Base-by-base conservation (phyloP, 208 protist species). In the Acanthamoeba lenticulata region DNA sequence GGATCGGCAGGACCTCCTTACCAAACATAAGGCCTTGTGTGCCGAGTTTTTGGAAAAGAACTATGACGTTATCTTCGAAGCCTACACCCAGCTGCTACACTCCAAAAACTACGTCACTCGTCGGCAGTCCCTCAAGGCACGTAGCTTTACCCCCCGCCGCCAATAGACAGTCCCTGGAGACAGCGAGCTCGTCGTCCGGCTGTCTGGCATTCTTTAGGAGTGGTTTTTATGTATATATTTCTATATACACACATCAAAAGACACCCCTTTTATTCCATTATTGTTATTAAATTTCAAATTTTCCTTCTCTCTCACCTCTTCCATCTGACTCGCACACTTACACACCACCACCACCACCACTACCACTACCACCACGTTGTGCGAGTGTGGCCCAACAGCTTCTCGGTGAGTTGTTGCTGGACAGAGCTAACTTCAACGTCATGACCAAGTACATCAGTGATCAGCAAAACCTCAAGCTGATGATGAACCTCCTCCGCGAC, bases 401-500 rank as follows among this genome's bases (percentile, higher is more conserved):
- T 21, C 94, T 99, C 7, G 97, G 97, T 34, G 98, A 99, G 86
- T 86, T 99, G 29, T 94, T 99, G 29, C 94, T 99, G 32, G 97
- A 98, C 88, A 95, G 98, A 34, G 88, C 96, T 36, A 99, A 99
- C 96, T 99, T 99, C 92, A 95, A 95, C 65, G 95, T 98, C 6
- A 99, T 99, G 98, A 98, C 95, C 13, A 93, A 94, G 69, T 99
- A 98, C 96, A 99, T 99, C 74, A 95, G 94, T 32, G 86, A 95
- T 47, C 55, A 96, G 6, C 86, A 96, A 7, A 98, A 99, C 94
- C 95, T 99, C 36, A 98, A 98, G 89, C 47, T 97, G 29, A 98
- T 99, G 93, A 99, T 99, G 98, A 98, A 96, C 42, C 94, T 99
- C 32, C 96, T 99, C n/a, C 72, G 96, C 13, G 98, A 99, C 90